Conservation (phyloP, 1,139 yeast species). For the Candida mesenterica region DNA sequence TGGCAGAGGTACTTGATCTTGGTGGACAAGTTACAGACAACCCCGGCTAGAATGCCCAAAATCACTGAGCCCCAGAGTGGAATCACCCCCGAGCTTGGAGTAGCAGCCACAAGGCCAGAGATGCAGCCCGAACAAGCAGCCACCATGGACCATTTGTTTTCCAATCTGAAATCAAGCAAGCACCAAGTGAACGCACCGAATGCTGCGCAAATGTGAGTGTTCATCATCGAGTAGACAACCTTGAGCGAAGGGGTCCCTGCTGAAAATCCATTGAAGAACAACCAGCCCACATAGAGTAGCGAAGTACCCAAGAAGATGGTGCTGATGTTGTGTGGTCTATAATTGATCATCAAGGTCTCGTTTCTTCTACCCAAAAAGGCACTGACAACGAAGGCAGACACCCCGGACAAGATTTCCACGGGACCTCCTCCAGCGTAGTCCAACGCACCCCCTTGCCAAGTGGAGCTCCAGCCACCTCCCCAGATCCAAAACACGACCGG, state of each 20-base stretch:
- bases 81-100: conserved; percentile 89
- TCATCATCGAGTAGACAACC: conserved; percentile 83
- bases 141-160: conserved; percentile 90
- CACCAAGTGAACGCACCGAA: conserved; percentile 95
- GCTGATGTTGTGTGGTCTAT: conserved; percentile 92
- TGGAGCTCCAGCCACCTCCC: conserved; percentile 91
- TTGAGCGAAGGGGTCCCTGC: conserved; percentile 64
- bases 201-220: conserved; percentile 85
- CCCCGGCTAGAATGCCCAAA: conserved; percentile 77
- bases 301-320: conserved; percentile 78
- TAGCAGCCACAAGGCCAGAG: conserved; percentile 94
- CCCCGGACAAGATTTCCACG: conserved; percentile 89
- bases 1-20: conserved; percentile 76
- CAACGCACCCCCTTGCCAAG: conserved; percentile 76
- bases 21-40: conserved; percentile 86
- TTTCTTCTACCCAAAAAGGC: conserved; percentile 81
- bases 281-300: conserved; percentile 73
- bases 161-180: conserved; percentile 80
- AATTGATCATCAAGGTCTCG: conserved; percentile 81
- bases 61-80: conserved; percentile 91
- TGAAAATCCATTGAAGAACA: conserved; percentile 84
- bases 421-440: conserved; percentile 99
- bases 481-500: conserved; percentile 95
- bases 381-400: conserved; percentile 84
- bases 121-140: conserved; percentile 94